Conservation (phyloP, 2,329 filamentous ascomycete genomes). For the Cercospora citrullina region DNA sequence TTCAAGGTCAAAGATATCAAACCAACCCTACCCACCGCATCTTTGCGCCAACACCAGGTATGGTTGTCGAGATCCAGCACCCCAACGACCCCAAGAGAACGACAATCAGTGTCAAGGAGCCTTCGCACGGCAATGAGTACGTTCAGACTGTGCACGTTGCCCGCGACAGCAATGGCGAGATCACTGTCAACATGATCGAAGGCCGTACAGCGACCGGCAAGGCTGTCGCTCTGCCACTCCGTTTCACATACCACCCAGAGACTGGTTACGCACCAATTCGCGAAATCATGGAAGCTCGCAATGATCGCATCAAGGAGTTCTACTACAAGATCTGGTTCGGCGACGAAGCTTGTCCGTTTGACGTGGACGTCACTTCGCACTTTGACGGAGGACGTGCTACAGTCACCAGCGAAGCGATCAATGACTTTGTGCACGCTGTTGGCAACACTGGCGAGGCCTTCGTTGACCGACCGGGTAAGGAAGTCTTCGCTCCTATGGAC, state of each 20-base stretch:
- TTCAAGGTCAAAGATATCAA: constrained; percentile 95
- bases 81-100: constrained; percentile 83
- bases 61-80: constrained; percentile 83
- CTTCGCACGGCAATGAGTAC: constrained; percentile 80
- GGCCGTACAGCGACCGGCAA: constrained; percentile 82
- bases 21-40: constrained; percentile 94
- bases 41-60: constrained; percentile 79
- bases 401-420: constrained; percentile 89
- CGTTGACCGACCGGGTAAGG: constrained; percentile 90
- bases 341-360: constrained; percentile 76
- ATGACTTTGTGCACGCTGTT: constrained; percentile 98
- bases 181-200: constrained; percentile 87
- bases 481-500: constrained; percentile 95
- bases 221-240: constrained; percentile 78
- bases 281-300: constrained; percentile 93
- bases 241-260: constrained; percentile 92
- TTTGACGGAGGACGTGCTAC: constrained; percentile 88
- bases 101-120: constrained; percentile 82
- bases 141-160: constrained; percentile 86
- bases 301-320: constrained; percentile 98
- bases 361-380: constrained; percentile 78
- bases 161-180: constrained; percentile 72
- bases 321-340: constrained; percentile 99
- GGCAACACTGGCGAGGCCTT: constrained; percentile 98
- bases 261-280: constrained; percentile 96